phyloP scores from a whole-genome alignment of 1,139 yeast genomes.

The Yamadazyma atlantica region DNA sequence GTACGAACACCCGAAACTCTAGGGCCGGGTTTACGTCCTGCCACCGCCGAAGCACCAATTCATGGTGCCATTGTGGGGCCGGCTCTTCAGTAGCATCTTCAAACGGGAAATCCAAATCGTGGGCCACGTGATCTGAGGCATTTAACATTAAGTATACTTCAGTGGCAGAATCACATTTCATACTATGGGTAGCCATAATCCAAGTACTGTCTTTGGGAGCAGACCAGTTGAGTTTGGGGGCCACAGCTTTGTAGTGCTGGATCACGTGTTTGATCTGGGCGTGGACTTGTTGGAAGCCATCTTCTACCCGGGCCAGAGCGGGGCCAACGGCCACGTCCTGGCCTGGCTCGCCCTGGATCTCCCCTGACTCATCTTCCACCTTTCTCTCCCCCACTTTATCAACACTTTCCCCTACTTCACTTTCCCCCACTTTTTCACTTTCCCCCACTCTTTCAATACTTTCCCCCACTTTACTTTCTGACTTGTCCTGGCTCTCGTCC shows the following conservation, averaged over 20 bases:
- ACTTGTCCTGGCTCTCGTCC: too few species aligned
- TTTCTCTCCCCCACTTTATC: too few species aligned
- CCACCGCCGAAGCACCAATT: constrained; percentile 82
- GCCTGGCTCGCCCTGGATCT: too few species aligned
- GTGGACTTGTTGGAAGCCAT: constrained; percentile 59
- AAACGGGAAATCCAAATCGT: constrained; percentile 77
- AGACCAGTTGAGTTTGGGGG: constrained; percentile 95
- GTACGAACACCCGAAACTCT: constrained; percentile 85
- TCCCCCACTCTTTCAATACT: too few species aligned
- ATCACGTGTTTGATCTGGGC: constrained; percentile 41
- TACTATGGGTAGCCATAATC: constrained; percentile 78
- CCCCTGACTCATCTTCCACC: too few species aligned
- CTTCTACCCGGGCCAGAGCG: too few species aligned
- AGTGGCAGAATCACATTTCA: constrained; percentile 65
- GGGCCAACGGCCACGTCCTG: too few species aligned
- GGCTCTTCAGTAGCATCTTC: constrained; percentile 33
- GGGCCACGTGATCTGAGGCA: constrained; percentile 83
- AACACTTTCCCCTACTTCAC: too few species aligned
- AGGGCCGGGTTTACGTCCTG: constrained; percentile 76
- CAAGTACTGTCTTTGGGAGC: constrained; percentile 94
- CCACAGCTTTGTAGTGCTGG: constrained; percentile 52
- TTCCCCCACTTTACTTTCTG: too few species aligned
- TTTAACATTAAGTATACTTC: constrained; percentile 81
- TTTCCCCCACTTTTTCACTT: too few species aligned
- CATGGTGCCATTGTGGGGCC: constrained; percentile 32